These are phyloP conservation scores for Remersonia thermophila DNA, from an alignment of 2,329 filamentous ascomycete genomes.

Conservation along the genomic window DNA sequence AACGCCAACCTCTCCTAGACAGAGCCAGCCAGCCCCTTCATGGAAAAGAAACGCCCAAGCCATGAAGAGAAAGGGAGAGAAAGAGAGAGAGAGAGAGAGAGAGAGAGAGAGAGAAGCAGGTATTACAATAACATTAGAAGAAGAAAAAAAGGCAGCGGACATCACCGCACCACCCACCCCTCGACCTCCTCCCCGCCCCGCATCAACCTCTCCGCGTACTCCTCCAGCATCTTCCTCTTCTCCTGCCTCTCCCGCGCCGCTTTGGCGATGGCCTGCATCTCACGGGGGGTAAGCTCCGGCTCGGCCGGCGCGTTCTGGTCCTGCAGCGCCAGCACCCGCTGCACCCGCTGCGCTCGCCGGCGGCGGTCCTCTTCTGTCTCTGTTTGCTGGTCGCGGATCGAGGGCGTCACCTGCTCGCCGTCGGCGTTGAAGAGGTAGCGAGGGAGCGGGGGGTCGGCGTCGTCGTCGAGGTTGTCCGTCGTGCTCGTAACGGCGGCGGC, in stretches of 20 bases:
- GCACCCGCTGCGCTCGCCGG: slow-evolving; percentile 32
- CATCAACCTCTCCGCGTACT: slow-evolving; percentile 15
- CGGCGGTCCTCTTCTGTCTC: slow-evolving; percentile 36
- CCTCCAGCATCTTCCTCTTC: slow-evolving; percentile 11
- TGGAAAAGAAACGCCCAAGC: no score
- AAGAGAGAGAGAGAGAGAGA: no score
- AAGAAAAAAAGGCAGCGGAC: no score
- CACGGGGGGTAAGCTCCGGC: slow-evolving; percentile 22
- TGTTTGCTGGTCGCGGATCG: slow-evolving; percentile 36
- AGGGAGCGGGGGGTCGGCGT: slow-evolving; percentile 24
- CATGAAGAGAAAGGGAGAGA: no score
- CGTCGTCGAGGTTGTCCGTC: neutral
- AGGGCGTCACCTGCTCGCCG: slow-evolving; percentile 47
- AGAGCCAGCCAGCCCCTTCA: no score
- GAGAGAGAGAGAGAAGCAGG: no score
- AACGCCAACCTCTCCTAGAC: no score
- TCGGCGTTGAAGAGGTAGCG: slow-evolving; percentile 38
- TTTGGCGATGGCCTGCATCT: slow-evolving; percentile 12
- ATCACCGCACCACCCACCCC: no score
- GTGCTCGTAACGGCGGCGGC: neutral
- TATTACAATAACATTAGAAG: no score
- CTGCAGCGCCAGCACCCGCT: slow-evolving; percentile 29
- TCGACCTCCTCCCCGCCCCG: no score
- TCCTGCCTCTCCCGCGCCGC: slow-evolving; percentile 7
- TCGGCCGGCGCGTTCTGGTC: slow-evolving; percentile 34